Base-by-base conservation (phyloP, 2,329 filamentous ascomycete species). In the Paecilomyces variotii region DNA sequence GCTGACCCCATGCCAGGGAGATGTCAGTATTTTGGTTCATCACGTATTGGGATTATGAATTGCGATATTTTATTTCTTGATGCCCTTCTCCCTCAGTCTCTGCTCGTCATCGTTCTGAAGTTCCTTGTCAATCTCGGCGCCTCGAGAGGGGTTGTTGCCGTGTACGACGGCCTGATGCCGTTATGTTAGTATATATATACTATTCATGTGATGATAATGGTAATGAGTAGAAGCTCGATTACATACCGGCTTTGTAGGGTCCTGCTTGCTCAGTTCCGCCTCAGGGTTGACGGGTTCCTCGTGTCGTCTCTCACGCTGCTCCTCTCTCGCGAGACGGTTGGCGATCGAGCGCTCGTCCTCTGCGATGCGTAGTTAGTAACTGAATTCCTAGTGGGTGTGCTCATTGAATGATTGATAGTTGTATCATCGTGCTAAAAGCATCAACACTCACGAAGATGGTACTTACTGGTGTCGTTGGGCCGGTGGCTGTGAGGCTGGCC, bases 401-500 rank as follows among this genome's bases (percentile, higher is more conserved):
- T n/a, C n/a, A n/a, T n/a, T 14, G n/a, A 7, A 4, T 19, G 7
- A n/a, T 24, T 10, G 14, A n/a, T 19, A 7, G n/a, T 1, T 45
- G 4, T 45, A 19, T n/a, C 4, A 14, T 9, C 39, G 1, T 11
- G 30, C 11, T 10, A 32, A 11, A 2, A 32, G 30, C 30, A 11
- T 32, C 6, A 32, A 9, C 24, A 19, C 5, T 45, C 39, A 45
- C 24, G 14, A 3, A 1, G 14, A 14, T 3, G 19, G 12, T 24
- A 24, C 66, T 56, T 82, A 91, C 89, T 93, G 55, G 89, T 84
- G 71, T 94, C 89, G 57, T 82, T 81, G 62, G 81, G 79, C 61
- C 80, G 73, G 75, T 95, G 90, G 56, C 87, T 87, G 72, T 89
- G 79, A 59, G 81, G 72, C 72, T 87, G 80, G 66, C 90, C 90